Evolutionary conservation across 2,329 filamentous ascomycete genomes (phyloP), one percentile per base, ranked within the genome.

Genomic region (Colletotrichum incanum): DNA sequence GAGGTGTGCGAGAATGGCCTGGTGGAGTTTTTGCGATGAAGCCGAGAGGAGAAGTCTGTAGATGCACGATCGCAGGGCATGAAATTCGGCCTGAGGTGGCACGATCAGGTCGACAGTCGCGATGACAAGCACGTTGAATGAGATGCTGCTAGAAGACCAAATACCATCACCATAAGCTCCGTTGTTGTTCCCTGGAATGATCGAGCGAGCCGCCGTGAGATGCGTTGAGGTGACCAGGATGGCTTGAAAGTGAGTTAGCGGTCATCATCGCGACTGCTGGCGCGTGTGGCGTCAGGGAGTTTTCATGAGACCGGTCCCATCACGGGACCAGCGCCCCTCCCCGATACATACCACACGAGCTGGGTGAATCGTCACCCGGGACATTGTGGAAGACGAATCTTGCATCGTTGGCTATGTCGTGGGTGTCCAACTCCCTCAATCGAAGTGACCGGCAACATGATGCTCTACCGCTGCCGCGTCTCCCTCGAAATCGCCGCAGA

Each of bases 401-500:
- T 5, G n/a, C 26, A 7, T 18, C 12, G 2, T 7, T 18, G 7
- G 8, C 8, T 9, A 23, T 41, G 37, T 58, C 37, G 14, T 23
- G 8, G 11, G 14, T 26, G 14, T 5, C 12, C 31, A 23, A 16
- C 11, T 1, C 1, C 5, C 5, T 71, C 52, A 73, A 23, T 74
- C 76, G 58, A 92, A 91, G 77, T 92, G 90, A 3, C 76, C 79
- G 34, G 89, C 88, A 71, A 94, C 90, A 76, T 94, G 92, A 79
- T 92, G 86, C 12, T 89, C 88, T 12, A 94, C 91, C 11, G 92
- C 92, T 0, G 84, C 82, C 76, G 92, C 92, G 75, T 94, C 92
- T 1, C 92, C 92, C 75, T 92, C 86, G 78, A 94, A 94, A 0
- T 77, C 81, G 3, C 85, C 86, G 77, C 92, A 94, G 1, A 94